These are phyloP conservation scores for Lathyrus oleraceus DNA, from an alignment of 306 rosid species.

Conservation along the genomic window DNA sequence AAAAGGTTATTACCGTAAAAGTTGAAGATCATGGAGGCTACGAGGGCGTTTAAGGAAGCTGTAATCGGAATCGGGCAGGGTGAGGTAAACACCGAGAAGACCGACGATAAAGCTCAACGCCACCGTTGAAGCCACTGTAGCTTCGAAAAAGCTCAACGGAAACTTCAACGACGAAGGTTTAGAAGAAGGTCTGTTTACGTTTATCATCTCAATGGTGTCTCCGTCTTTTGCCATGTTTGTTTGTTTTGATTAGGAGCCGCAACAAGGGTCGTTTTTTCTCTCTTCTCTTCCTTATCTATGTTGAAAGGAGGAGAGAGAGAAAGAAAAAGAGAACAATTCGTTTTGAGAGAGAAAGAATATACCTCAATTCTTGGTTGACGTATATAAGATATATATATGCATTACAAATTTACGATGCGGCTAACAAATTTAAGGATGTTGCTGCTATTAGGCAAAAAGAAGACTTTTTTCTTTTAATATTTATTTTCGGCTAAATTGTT, in stretches of 20 bases:
- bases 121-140: constrained; percentile 64
- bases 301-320: constrained; percentile 6
- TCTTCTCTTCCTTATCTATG: constrained; percentile 12
- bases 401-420: neutral
- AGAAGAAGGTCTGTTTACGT: constrained; percentile 9
- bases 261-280: neutral
- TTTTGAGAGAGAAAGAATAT: constrained; percentile 25
- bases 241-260: neutral
- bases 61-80: constrained; percentile 94
- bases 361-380: constrained; percentile 19
- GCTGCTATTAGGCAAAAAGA: neutral
- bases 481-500: too few species aligned
- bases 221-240: constrained; percentile 36
- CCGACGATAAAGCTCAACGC: constrained; percentile 54
- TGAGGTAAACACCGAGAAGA: constrained; percentile 68
- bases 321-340: neutral
- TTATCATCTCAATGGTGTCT: constrained; percentile 2
- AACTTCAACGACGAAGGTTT: constrained; percentile 36
- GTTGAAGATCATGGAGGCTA: constrained; percentile 78
- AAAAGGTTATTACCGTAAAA: constrained; percentile 51
- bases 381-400: neutral
- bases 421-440: neutral
- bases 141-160: constrained; percentile 69
- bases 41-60: constrained; percentile 97
- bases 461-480: too few species aligned